Evolutionary conservation across 768 basidiomycete species (phyloP), one percentile per base, ranked within the genome.

Genomic region (Hysterangium stoloniferum): DNA sequence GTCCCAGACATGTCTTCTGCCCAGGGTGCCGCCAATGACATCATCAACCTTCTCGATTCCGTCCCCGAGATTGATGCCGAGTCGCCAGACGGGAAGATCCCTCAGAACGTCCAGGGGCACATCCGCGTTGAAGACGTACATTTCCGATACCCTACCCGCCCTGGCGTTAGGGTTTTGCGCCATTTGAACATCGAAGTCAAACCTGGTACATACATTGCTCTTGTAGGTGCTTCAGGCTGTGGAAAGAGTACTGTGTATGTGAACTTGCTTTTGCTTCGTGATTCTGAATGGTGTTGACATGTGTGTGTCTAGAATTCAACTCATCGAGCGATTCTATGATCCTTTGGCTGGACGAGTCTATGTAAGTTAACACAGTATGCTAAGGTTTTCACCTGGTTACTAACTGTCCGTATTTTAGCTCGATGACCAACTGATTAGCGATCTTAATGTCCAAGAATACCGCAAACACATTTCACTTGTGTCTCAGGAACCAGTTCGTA

Each of bases 1-100:
- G 91, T 94, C 1, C 91, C 93, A 34, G 92, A 95, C 62, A 74
- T 90, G 48, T 89, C 86, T 1, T 85, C 86, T 2, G 92, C 93
- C 17, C 80, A 82, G 58, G 74, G 82, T 25, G 85, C 91, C 2
- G 88, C 78, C 1, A 75, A 79, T 15, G 76, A 86, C 48, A 81
- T 94, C 59, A 70, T 95, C 68, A 76, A 76, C 44, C 68, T 94
- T 6, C 61, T 92, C 20, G 92, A 97, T 60, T 76, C 79, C 1
- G 59, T 62, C 2, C 84, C 87, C 11, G 82, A 86, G 56, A 88
- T 92, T 40, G 91, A 95, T 61, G 80, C 89, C 0, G 82, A 89
- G 56, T 84, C 82, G 1, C 66, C 71, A 2, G 78, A 76, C 41
- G 86, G 86, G 52, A 80, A 80, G 60, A 70, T 77, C 33, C 61